Base-by-base conservation (phyloP, 176 grass and related monocot genomes). In the Oryza australiensis region DNA sequence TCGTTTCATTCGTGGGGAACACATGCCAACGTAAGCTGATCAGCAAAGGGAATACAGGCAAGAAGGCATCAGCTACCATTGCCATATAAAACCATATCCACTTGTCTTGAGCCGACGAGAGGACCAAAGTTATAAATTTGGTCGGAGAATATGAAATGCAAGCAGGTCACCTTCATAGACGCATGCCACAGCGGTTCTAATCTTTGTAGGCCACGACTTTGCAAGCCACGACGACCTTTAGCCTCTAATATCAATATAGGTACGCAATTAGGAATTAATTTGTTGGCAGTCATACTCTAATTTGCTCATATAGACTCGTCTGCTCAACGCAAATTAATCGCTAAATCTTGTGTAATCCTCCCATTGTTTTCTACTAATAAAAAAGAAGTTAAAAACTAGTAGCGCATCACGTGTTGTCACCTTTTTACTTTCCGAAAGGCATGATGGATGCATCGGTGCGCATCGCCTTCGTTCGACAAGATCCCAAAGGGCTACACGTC, bases 51-150 rank as follows among this genome's bases (percentile, higher is more conserved):
- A 51, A 27, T 34, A 49, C 53, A 72, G 28, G 29, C 24, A 80
- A 76, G 64, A 80, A 16, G 53, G 76, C 41, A 49, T 71, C 77
- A 45, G 5, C 60, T 48, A 64, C 49, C 70, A 76, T 53, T 37
- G 8, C 35, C 35, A 37, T 77, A 81, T 70, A 77, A 89, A 89
- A 81, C 65, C 77, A 85, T 85, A 76, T 72, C 82, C 35, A 5
- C 0, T 65, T 66, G 65, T 43, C 72, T 37, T 64, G 55, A 55
- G 57, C 77, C 53, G 10, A 13, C 16, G 70, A 68, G 76, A 18
- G 9, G 77, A 11, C 73, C 80, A 3, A 7, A 1, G 14, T 30
- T 81, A 60, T 20, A 34, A 81, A 64, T 64, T 71, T 51, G 55
- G 26, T 16, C 24, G 7, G 40, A 16, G 46, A 37, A 20, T 62